phyloP scores from a whole-genome alignment of 2,329 filamentous ascomycete species.

The Fusarium begoniae region DNA sequence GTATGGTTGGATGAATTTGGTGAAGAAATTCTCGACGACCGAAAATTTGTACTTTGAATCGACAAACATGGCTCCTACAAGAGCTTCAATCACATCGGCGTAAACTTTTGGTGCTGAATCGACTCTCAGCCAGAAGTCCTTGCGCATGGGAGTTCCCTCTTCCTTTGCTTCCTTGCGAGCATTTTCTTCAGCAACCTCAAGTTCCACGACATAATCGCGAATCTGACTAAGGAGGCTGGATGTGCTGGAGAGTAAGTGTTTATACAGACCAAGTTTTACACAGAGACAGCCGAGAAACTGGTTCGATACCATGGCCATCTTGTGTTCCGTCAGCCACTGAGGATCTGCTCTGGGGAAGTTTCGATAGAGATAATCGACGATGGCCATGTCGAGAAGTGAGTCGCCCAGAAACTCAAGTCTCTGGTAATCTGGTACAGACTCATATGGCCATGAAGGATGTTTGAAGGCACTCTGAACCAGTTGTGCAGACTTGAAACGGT shows the following conservation, averaged over 20 bases:
- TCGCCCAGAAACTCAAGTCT: slow-evolving; percentile 93
- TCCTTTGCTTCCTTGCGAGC: slow-evolving; percentile 47
- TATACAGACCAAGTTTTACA: slow-evolving; percentile 80
- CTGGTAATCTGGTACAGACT: slow-evolving; percentile 85
- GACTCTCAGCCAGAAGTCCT: slow-evolving; percentile 75
- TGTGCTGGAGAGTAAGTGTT: slow-evolving; percentile 70
- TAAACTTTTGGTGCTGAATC: slow-evolving; percentile 76
- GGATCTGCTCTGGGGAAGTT: slow-evolving; percentile 82
- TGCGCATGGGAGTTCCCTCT: slow-evolving; percentile 45
- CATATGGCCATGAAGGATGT: slow-evolving; percentile 86
- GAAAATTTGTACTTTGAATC: slow-evolving; percentile 83
- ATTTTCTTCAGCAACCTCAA: slow-evolving; percentile 60
- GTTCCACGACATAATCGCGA: slow-evolving; percentile 64
- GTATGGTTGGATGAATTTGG: slow-evolving; percentile 75
- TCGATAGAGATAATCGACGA: slow-evolving; percentile 83
- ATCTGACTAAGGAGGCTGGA: slow-evolving; percentile 54
- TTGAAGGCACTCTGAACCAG: slow-evolving; percentile 86
- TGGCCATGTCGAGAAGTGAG: slow-evolving; percentile 84
- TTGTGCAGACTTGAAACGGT: slow-evolving; percentile 76
- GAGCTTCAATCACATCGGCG: slow-evolving; percentile 88
- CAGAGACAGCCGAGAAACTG: slow-evolving; percentile 88
- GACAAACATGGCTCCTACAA: slow-evolving; percentile 89
- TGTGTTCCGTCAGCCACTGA: slow-evolving; percentile 98
- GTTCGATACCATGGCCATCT: slow-evolving; percentile 99
- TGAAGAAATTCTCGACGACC: slow-evolving; percentile 80